Conservation (phyloP, 345 rosid species). For the Rhodomyrtus tomentosa region DNA sequence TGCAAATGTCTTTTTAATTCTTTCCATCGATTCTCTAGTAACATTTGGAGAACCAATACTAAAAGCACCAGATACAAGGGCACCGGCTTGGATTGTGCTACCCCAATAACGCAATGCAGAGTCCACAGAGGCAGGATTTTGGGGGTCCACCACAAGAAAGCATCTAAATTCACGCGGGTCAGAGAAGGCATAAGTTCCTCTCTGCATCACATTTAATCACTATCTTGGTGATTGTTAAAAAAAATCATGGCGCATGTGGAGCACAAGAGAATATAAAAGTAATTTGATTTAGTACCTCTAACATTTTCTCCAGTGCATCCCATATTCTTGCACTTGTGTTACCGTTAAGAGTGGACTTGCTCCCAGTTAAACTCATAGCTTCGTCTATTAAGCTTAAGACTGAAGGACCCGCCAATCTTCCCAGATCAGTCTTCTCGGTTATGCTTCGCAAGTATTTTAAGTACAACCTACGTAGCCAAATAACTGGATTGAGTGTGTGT, state of each 20-base stretch:
- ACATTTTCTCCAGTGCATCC: conserved; percentile 51
- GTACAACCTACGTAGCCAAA: conserved; percentile 41
- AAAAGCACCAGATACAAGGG: conserved; percentile 58
- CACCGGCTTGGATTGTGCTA: conserved; percentile 72
- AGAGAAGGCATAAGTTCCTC: conserved; percentile 42
- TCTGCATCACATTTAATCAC: conserved; percentile 26
- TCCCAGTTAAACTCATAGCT: conserved; percentile 40
- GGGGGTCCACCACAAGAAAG: conserved; percentile 69
- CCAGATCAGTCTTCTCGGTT: conserved; percentile 84
- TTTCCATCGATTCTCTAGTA: conserved; percentile 13
- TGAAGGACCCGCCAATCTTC: conserved; percentile 79
- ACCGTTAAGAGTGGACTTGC: conserved; percentile 33
- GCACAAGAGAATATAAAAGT: not conserved
- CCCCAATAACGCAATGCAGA: conserved; percentile 81
- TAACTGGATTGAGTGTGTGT: not conserved
- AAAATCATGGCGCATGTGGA: not conserved
- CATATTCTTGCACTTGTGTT: conserved; percentile 53
- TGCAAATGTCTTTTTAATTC: conserved; percentile 26
- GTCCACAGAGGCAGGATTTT: conserved; percentile 37
- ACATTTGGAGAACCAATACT: conserved; percentile 20
- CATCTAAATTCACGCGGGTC: conserved; percentile 36
- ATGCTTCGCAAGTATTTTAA: conserved; percentile 60
- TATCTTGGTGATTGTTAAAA: not conserved
- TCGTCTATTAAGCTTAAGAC: conserved; percentile 65
- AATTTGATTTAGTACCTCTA: conserved; percentile 45